Base-by-base conservation (phyloP, 805 yeast species). In the Wickerhamomyces pijperi region DNA sequence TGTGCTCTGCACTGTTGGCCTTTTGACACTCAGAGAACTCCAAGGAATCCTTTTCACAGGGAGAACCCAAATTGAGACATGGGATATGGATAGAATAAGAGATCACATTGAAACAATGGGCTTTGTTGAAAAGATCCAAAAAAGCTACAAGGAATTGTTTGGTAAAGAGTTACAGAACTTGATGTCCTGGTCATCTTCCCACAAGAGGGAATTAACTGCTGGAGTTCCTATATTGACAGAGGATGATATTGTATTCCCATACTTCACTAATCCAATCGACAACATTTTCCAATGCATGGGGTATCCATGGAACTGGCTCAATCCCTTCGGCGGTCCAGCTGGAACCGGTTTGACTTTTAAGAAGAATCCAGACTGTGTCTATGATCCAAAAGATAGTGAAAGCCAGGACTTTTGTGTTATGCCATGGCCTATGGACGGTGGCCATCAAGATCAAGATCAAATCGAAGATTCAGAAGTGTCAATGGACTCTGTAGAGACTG, bases 401-500 rank as follows among this genome's bases (percentile, higher is more conserved):
- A 72, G 65, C 19, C 74, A 71, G 40, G 82, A 79, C 48, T 72
- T 82, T 43, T 59, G 80, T 38, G 71, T 74, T 1, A 61, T 81
- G 32, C 92, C 95, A 2, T 90, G 97, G 95, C 98, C 98, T 1
- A 94, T 95, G 1, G 94, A 86, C 60, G 87, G 85, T 5, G 78
- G 78, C 1, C 65, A 69, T 47, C 67, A 62, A 37, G 68, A 58
- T 31, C 29, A 9, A 9, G 4, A 25, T 14, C 4, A 9, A 21
- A 9, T 7, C 9, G 23, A 6, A 21, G 23, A 21, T 21, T 21
- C 9, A 21, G 9, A 6, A 7, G 23, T 21, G 6, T 21, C 9
- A 21, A 7, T 9, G 23, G 9, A 21, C n/a, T n/a, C n/a, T n/a
- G n/a, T n/a, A n/a, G n/a, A n/a, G n/a, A n/a, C n/a, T n/a, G n/a